These are phyloP conservation scores for Trichophyton simii DNA, from an alignment of 2,329 filamentous ascomycete genomes.

Conservation along the genomic window DNA sequence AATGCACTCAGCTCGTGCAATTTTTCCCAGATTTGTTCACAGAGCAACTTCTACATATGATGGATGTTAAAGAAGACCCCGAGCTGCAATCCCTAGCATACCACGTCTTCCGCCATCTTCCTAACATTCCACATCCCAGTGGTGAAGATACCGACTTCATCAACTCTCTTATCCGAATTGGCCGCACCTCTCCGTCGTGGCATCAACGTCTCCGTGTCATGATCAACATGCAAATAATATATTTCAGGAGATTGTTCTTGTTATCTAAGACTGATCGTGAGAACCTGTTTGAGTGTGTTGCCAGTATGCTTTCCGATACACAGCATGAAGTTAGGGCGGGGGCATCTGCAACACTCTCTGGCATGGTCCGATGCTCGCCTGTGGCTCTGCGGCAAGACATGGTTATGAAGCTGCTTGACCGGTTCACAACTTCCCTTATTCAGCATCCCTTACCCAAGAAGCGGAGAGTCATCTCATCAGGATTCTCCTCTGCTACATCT, in stretches of 20 bases:
- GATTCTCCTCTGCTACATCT: constrained; percentile 31
- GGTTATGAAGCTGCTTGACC: constrained; percentile 59
- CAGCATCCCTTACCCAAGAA: constrained; percentile 79
- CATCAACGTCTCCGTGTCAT: constrained; percentile 88
- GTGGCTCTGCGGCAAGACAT: constrained; percentile 63
- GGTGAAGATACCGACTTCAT: constrained; percentile 81
- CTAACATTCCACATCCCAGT: constrained; percentile 82
- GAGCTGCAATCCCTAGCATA: constrained; percentile 91
- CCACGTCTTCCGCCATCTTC: constrained; percentile 89
- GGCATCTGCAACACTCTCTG: constrained; percentile 82
- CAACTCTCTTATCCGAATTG: constrained; percentile 72
- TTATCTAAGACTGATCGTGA: constrained; percentile 63
- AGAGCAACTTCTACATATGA: constrained; percentile 93
- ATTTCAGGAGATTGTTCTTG: constrained; percentile 90
- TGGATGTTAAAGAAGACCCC: constrained; percentile 98
- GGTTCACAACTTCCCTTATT: constrained; percentile 65
- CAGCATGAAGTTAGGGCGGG: constrained; percentile 91
- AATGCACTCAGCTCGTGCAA: constrained; percentile 77
- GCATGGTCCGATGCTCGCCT: constrained; percentile 96
- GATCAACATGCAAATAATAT: constrained; percentile 97
- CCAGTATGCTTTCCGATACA: constrained; percentile 79
- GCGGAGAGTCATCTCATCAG: constrained; percentile 25
- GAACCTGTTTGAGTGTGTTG: constrained; percentile 79
- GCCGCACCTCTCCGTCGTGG: constrained; percentile 74
- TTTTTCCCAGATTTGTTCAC: constrained; percentile 89